Evolutionary conservation across 2,329 filamentous ascomycete species (phyloP).

Genomic region (Epichloe elymi): DNA sequence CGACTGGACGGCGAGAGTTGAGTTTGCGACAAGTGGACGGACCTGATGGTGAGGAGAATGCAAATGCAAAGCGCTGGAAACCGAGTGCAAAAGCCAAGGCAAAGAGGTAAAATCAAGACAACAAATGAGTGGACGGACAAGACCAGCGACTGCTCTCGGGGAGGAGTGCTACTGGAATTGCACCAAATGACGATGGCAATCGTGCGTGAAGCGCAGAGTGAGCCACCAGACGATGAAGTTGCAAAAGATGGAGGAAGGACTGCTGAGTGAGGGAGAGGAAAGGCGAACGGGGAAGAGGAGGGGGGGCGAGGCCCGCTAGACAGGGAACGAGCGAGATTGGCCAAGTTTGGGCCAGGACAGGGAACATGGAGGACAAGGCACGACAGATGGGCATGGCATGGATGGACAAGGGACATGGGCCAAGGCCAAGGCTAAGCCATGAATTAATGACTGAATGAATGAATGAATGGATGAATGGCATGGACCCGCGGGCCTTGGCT

Average conservation of each 20-base stretch:
- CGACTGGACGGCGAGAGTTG: neutral
- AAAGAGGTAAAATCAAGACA: slow-evolving; percentile 16
- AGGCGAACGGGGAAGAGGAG: slow-evolving; percentile 4
- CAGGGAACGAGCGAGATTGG: slow-evolving; percentile 7
- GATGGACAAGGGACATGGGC: neutral
- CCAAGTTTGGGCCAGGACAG: neutral
- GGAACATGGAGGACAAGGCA: neutral
- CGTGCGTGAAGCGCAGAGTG: slow-evolving; percentile 4
- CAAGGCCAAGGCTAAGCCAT: neutral
- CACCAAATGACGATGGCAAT: slow-evolving; percentile 24
- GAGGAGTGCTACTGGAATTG: slow-evolving; percentile 43
- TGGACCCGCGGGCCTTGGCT: neutral
- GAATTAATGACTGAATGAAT: too few species aligned
- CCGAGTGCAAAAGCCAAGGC: slow-evolving; percentile 8
- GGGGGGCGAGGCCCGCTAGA: slow-evolving; percentile 6
- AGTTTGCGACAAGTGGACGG: neutral
- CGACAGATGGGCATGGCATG: neutral
- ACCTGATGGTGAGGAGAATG: slow-evolving; percentile 4
- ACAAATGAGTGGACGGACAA: slow-evolving; percentile 46
- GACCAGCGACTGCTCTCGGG: slow-evolving; percentile 40
- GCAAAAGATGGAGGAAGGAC: slow-evolving; percentile 4
- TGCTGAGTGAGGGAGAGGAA: slow-evolving; percentile 7
- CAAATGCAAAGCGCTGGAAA: slow-evolving; percentile 7
- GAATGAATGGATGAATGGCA: too few species aligned
- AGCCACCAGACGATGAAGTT: slow-evolving; percentile 5